phyloP scores from a whole-genome alignment of 225 moss, liverwort and hornwort species.

The Anthoceros angustus region DNA sequence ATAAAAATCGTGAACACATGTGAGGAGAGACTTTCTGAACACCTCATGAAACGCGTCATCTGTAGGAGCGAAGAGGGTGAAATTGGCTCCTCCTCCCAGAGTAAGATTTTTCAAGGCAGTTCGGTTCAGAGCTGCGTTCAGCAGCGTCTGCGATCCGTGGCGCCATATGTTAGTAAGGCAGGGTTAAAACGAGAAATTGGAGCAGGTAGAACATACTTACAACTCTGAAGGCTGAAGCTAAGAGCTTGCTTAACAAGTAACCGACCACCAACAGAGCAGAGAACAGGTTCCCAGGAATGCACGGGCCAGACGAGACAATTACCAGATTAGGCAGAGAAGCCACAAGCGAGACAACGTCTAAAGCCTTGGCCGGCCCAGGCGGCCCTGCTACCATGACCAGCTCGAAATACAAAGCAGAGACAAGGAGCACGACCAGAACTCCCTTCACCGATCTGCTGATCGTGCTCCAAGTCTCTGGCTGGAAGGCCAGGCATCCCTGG shows the following conservation, averaged over 20 bases:
- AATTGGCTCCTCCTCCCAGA: neutral
- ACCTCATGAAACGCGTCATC: slow-evolving; percentile 16
- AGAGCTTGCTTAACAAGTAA: neutral
- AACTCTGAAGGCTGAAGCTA: neutral
- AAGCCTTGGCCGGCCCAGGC: neutral
- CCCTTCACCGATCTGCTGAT: neutral
- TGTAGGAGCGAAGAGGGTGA: slow-evolving; percentile 17
- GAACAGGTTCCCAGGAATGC: neutral
- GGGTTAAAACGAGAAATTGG: neutral
- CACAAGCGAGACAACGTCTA: slow-evolving; percentile 8
- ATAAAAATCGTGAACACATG: slow-evolving; percentile 15
- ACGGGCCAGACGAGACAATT: neutral
- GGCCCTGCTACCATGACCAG: neutral
- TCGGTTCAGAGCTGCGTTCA: neutral
- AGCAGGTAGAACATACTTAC: neutral
- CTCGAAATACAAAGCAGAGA: neutral
- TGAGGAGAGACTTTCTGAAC: slow-evolving; percentile 9
- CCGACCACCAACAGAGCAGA: neutral
- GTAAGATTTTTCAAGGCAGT: neutral
- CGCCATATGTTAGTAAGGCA: neutral
- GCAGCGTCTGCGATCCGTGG: neutral
- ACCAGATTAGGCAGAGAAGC: slow-evolving; percentile 15
- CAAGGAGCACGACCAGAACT: neutral
- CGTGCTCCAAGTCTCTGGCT: neutral
- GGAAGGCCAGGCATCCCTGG: neutral